A percentile compares a stretch with the other conserved stretches of the same genome.
These are phyloP conservation scores for Jasminum sambac DNA, from an alignment of 257 asterid genomes.

Conservation along the genomic window DNA sequence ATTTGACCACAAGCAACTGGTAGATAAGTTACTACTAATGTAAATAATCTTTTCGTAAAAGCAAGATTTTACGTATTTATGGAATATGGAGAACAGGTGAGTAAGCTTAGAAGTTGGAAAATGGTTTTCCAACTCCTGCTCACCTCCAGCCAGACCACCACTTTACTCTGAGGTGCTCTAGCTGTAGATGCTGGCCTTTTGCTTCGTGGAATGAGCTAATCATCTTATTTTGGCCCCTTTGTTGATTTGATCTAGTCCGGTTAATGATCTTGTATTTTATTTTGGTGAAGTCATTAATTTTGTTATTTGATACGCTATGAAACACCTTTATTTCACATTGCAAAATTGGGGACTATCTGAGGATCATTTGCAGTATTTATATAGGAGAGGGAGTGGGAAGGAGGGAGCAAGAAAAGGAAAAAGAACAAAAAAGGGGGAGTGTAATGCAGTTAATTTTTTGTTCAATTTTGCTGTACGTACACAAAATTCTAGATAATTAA, in stretches of 20 bases:
- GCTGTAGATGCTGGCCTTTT: neutral
- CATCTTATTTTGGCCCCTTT: neutral
- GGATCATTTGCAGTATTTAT: neutral
- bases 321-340: neutral
- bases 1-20: neutral
- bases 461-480: neutral
- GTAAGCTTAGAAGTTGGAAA: neutral
- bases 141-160: neutral
- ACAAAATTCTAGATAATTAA: neutral
- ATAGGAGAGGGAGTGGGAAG: too few relatives aligned
- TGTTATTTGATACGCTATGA: neutral
- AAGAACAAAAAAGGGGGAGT: too few relatives aligned
- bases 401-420: too few relatives aligned
- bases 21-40: neutral
- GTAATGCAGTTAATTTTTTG: neutral
- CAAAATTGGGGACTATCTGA: neutral
- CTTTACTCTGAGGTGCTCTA: neutral
- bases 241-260: neutral
- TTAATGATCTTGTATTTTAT: neutral
- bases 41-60: neutral
- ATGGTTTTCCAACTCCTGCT: neutral
- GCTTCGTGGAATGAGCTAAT: neutral
- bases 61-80: neutral
- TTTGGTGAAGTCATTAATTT: neutral
- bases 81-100: neutral